Percentiles rank a stretch among this genome's conserved stretches.
Conservation (phyloP, 208 protist species). For the Crithidia bombi region DNA sequence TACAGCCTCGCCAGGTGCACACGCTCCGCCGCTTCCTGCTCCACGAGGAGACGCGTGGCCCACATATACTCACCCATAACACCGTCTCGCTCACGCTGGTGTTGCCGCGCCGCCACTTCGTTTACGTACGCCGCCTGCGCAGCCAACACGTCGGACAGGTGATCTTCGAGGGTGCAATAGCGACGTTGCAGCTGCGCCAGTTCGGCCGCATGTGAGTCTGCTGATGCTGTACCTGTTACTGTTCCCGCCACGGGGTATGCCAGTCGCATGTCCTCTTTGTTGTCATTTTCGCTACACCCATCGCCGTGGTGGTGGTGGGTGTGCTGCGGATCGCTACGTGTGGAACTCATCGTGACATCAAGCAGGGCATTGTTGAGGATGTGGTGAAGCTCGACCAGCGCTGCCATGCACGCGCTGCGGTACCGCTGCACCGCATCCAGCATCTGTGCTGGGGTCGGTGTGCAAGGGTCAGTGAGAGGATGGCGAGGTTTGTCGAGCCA, state of each 20-base stretch:
- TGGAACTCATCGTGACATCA: not conserved
- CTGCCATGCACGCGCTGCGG: slow-evolving; percentile 29
- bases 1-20: slow-evolving; percentile 14
- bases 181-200: slow-evolving; percentile 13
- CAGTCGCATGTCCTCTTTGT: not conserved
- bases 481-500: not conserved
- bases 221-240: not conserved
- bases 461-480: not conserved
- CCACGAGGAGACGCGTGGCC: slow-evolving; percentile 21
- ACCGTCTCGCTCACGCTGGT: slow-evolving; percentile 22
- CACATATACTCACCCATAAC: slow-evolving; percentile 30
- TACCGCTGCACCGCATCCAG: slow-evolving; percentile 32
- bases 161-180: slow-evolving; percentile 10
- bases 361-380: not conserved
- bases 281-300: not conserved
- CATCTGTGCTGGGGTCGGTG: slow-evolving; percentile 9
- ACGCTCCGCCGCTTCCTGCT: slow-evolving; percentile 31
- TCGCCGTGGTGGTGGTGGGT: not conserved
- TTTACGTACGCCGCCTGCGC: slow-evolving; percentile 24
- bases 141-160: slow-evolving; percentile 7
- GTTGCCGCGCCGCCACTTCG: slow-evolving; percentile 13
- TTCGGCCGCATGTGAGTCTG: not conserved
- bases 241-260: not conserved
- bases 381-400: slow-evolving; percentile 22
- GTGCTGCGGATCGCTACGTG: not conserved